These are phyloP conservation scores for Cercospora zeina DNA, from an alignment of 2,329 filamentous ascomycete species.

Conservation along the genomic window DNA sequence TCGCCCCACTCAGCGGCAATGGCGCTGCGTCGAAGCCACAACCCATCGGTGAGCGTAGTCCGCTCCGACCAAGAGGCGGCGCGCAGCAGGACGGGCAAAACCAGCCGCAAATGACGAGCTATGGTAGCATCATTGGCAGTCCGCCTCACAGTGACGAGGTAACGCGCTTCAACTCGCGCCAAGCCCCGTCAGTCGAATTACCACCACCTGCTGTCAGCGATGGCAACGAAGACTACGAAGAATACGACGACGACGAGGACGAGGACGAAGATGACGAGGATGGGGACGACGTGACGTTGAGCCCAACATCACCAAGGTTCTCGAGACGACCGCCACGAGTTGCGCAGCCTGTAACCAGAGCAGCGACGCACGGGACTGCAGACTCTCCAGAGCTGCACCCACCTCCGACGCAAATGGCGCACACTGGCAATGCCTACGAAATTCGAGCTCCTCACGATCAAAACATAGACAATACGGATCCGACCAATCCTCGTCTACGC, in stretches of 20 bases:
- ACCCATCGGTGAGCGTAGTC: conserved; percentile 36
- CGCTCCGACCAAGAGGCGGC: conserved; percentile 27
- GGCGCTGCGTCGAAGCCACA: not conserved
- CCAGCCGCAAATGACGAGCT: conserved; percentile 49
- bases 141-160: conserved; percentile 43
- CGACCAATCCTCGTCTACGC: conserved; percentile 34
- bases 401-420: conserved; percentile 30
- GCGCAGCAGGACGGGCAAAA: conserved; percentile 15
- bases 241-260: conserved; percentile 14
- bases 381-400: conserved; percentile 18
- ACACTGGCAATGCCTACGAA: conserved; percentile 34
- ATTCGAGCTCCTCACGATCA: conserved; percentile 25
- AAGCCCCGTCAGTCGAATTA: conserved; percentile 57
- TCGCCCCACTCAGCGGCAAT: not conserved
- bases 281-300: conserved; percentile 14
- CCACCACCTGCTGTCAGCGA: conserved; percentile 59
- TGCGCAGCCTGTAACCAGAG: conserved; percentile 6
- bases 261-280: conserved; percentile 16
- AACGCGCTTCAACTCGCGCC: conserved; percentile 25
- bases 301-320: conserved; percentile 10
- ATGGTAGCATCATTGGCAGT: conserved; percentile 64
- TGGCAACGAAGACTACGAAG: conserved; percentile 17
- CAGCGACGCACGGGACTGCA: conserved; percentile 2
- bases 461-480: not conserved
- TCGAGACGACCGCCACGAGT: conserved; percentile 4